Evolutionary conservation across 352 stramenopile genomes (phyloP).

Genomic region (Phytopythium cucurbitacearum): DNA sequence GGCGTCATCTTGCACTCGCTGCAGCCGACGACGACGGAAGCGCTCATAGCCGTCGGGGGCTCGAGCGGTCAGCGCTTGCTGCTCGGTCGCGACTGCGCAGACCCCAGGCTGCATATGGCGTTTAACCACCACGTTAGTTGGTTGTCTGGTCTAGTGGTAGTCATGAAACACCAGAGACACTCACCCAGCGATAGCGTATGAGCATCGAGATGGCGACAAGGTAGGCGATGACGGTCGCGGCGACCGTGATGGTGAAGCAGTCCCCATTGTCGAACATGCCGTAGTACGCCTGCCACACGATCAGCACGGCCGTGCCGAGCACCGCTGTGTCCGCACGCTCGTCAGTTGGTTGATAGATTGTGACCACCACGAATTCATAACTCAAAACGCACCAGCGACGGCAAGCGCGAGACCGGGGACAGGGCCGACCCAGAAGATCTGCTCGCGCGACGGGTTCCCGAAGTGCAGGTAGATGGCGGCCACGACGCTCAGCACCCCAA

Average conservation of each 20-base stretch:
- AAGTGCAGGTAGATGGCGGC: constrained; percentile 64
- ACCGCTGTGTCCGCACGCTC: constrained; percentile 18
- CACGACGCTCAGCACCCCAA: constrained; percentile 34
- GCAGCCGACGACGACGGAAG: background rate
- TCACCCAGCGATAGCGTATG: constrained; percentile 70
- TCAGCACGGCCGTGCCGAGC: constrained; percentile 32
- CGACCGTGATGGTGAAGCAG: constrained; percentile 63
- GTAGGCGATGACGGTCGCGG: constrained; percentile 66
- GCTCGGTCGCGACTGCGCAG: constrained; percentile 70
- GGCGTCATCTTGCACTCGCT: no score
- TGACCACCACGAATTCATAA: background rate
- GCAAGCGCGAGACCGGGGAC: constrained; percentile 54
- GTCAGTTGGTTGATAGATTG: background rate
- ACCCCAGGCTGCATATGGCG: constrained; percentile 47
- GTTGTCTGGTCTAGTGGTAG: background rate
- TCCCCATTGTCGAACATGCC: constrained; percentile 63
- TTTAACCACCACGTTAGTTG: constrained; percentile 6
- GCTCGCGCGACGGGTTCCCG: constrained; percentile 47
- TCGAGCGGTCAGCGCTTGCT: constrained; percentile 33
- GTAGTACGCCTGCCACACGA: constrained; percentile 58
- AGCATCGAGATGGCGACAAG: constrained; percentile 63
- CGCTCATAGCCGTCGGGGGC: constrained; percentile 13
- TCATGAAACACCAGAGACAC: constrained; percentile 2
- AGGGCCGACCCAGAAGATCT: constrained; percentile 54
- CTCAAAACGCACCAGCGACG: constrained; percentile 18